Base-by-base conservation (phyloP, 2,329 filamentous ascomycete genomes). In the Pochonia chlamydosporia region DNA sequence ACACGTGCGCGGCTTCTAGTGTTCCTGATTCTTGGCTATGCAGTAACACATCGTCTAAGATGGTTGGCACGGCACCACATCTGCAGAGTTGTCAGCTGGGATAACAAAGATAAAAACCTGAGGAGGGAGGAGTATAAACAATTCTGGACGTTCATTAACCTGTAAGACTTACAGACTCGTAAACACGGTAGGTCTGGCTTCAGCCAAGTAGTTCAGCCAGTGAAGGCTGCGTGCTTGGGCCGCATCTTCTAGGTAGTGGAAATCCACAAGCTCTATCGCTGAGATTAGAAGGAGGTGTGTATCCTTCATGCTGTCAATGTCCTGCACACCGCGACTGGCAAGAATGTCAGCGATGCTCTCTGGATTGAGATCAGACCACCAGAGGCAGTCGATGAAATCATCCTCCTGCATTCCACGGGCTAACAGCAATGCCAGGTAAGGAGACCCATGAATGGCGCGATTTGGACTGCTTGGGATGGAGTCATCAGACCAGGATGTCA, bases 231-330 rank as follows among this genome's bases (percentile, higher is more conserved):
- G 72, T 37, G 76, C 74, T 59, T 86, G 82, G 16, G 82, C 72
- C 2, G 70, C 68, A 47, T 85, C 81, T 48, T 86, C 82, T 7
- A 85, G 66, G 48, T 77, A 78, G 47, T 78, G 75, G 56, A 87
- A 86, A 58, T 87, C 83, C 9, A 86, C 76, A 36, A 86, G 68
- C 56, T 79, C 75, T 47, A 86, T 81, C 1, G 79, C 79, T 3
- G 79, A 78, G 51, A 79, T 81, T 5, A 86, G 69, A 14, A 87
- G 63, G 11, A 86, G 59, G 49, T 85, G 79, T 53, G 79, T 76
- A 51, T 86, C 81, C 45, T 74, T 75, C 55, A 83, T 70, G 16
- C 67, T 64, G 5, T 69, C 63, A 18, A 76, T 59, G 28, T 62
- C 55, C 4, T 58, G 57, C 3, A 57, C 48, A 10, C 62, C 56